These are phyloP conservation scores for Alternaria sp. DNA, from an alignment of 2,329 filamentous ascomycete genomes.

Conservation along the genomic window DNA sequence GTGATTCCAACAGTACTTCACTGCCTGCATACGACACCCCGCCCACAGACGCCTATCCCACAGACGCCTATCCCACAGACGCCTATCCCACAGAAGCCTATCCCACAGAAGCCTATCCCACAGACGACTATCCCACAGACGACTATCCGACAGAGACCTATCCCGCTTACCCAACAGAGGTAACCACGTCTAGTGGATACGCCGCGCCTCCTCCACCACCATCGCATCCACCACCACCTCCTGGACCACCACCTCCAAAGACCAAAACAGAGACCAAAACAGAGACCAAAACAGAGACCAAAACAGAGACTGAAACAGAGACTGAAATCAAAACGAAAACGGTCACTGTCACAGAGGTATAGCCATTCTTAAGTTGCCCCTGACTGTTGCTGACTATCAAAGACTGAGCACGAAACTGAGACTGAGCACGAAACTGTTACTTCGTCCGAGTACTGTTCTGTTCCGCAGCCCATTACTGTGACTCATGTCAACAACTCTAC, in stretches of 20 bases:
- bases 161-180: neutral
- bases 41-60: neutral
- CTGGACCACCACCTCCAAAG: neutral
- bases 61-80: neutral
- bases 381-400: neutral
- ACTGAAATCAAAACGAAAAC: neutral
- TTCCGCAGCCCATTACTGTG: conserved; percentile 1
- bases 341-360: neutral
- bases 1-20: neutral
- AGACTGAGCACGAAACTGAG: neutral
- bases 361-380: neutral
- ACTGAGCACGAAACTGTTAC: neutral
- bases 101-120: neutral
- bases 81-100: neutral
- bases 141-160: neutral
- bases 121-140: no score
- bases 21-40: neutral
- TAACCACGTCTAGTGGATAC: neutral
- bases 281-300: no score
- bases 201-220: neutral
- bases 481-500: conserved; percentile 6
- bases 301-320: neutral
- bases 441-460: neutral
- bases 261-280: neutral
- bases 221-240: neutral